These are phyloP conservation scores for Podila epigama DNA, from an alignment of 192 early-diverging fungal species.

Conservation along the genomic window DNA sequence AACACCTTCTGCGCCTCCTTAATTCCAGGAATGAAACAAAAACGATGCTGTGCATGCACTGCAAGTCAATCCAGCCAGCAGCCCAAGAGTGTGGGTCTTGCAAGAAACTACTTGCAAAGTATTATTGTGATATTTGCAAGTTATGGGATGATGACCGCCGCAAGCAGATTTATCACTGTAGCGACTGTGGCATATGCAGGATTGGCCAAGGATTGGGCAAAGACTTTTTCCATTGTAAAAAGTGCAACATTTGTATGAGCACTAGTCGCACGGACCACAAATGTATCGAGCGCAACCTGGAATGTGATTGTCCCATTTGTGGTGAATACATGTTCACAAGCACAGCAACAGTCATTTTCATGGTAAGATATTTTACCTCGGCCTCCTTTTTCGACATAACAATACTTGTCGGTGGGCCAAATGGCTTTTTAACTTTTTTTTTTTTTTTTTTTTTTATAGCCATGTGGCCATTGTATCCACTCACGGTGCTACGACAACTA, in stretches of 20 bases:
- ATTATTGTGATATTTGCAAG: slow-evolving; percentile 91
- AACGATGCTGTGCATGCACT: slow-evolving; percentile 95
- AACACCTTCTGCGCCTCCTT: not conserved
- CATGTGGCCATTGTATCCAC: slow-evolving; percentile 94
- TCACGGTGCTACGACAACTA: slow-evolving; percentile 82
- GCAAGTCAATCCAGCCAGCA: slow-evolving; percentile 79
- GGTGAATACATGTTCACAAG: slow-evolving; percentile 96
- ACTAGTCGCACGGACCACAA: slow-evolving; percentile 78
- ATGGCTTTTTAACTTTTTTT: not conserved
- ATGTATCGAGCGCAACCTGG: slow-evolving; percentile 91
- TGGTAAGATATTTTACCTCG: slow-evolving; percentile 58
- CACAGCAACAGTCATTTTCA: slow-evolving; percentile 78
- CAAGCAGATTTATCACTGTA: slow-evolving; percentile 92
- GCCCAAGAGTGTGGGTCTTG: slow-evolving; percentile 80
- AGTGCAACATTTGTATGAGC: slow-evolving; percentile 91
- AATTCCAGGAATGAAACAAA: slow-evolving; percentile 56
- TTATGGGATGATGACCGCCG: slow-evolving; percentile 86
- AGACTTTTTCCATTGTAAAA: slow-evolving; percentile 92
- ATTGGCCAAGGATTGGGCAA: slow-evolving; percentile 78
- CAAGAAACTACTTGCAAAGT: slow-evolving; percentile 68
- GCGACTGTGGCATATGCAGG: slow-evolving; percentile 91
- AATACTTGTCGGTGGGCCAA: not conserved
- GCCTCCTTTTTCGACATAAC: not conserved
- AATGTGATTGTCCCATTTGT: slow-evolving; percentile 95
- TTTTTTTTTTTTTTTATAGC: slow-evolving; percentile 48